These are phyloP conservation scores for Starmerella asiatica DNA, from an alignment of 805 yeast species.

Conservation along the genomic window DNA sequence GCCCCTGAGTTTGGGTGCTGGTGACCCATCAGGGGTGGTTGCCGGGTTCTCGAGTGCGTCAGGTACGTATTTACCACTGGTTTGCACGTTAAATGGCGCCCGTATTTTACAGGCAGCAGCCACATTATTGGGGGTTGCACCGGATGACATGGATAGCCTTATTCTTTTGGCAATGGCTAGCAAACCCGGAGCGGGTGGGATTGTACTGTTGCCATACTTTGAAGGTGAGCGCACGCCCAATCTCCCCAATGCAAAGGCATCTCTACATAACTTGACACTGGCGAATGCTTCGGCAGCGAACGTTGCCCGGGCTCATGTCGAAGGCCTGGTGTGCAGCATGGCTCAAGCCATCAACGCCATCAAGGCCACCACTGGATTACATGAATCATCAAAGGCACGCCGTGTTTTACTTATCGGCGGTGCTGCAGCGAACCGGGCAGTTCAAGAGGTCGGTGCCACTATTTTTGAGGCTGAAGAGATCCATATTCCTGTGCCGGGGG, in stretches of 20 bases:
- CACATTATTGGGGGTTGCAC: constrained; percentile 5
- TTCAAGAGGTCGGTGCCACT: constrained; percentile 18
- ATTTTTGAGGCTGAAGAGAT: constrained; percentile 15
- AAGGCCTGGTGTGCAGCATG: constrained; percentile 20
- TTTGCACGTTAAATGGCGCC: constrained; percentile 22
- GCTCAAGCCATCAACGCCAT: constrained; percentile 19
- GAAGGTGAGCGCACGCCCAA: constrained; percentile 24
- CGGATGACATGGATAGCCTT: constrained; percentile 15
- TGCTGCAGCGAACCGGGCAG: constrained; percentile 20
- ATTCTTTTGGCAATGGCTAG: constrained; percentile 16
- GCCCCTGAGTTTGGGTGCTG: constrained; percentile 6
- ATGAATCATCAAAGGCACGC: neutral
- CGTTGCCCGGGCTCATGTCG: constrained; percentile 21
- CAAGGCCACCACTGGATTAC: neutral
- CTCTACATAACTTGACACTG: constrained; percentile 19
- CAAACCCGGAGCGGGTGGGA: constrained; percentile 16
- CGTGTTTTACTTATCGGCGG: constrained; percentile 22
- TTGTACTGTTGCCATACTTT: constrained; percentile 21
- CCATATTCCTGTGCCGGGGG: constrained; percentile 17
- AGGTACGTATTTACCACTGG: constrained; percentile 19
- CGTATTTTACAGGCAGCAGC: constrained; percentile 18
- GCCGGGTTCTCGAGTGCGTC: constrained; percentile 21
- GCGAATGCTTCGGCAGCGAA: constrained; percentile 13
- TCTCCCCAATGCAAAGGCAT: constrained; percentile 19
- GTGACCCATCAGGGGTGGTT: constrained; percentile 21